These are phyloP conservation scores for Plasmodium adleri DNA, from an alignment of 169 alveolate genomes.

Conservation along the genomic window DNA sequence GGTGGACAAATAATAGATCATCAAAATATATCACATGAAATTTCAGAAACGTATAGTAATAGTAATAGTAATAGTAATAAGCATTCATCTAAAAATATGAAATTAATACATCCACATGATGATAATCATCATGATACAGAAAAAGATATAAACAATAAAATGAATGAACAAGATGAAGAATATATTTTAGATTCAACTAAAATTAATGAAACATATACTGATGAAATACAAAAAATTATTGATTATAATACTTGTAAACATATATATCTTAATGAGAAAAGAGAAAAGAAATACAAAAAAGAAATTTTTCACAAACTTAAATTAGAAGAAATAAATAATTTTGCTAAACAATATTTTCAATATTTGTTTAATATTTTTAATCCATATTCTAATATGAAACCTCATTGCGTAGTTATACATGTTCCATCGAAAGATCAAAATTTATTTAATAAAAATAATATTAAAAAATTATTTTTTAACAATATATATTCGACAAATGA, in stretches of 20 bases:
- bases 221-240: constrained; percentile 70
- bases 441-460: constrained; percentile 8
- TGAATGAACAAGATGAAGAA: constrained; percentile 26
- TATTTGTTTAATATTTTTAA: constrained; percentile 66
- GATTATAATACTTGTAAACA: constrained; percentile 62
- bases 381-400: constrained; percentile 41
- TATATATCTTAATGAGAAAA: constrained; percentile 54
- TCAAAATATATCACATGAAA: constrained; percentile 2
- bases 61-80: not conserved
- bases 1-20: not conserved
- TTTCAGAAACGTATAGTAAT: constrained; percentile 15
- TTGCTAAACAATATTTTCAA: constrained; percentile 65
- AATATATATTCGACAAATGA: constrained; percentile 32
- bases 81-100: constrained; percentile 39
- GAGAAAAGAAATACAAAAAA: constrained; percentile 65
- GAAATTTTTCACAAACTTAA: constrained; percentile 44
- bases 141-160: not conserved
- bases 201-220: constrained; percentile 68
- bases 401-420: constrained; percentile 61
- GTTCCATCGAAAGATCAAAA: constrained; percentile 23
- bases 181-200: constrained; percentile 36
- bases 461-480: constrained; percentile 42
- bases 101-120: constrained; percentile 25
- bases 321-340: constrained; percentile 46
- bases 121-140: not conserved